phyloP scores from a whole-genome alignment of 176 grass and related monocot species.

The Thalia dealbata region DNA sequence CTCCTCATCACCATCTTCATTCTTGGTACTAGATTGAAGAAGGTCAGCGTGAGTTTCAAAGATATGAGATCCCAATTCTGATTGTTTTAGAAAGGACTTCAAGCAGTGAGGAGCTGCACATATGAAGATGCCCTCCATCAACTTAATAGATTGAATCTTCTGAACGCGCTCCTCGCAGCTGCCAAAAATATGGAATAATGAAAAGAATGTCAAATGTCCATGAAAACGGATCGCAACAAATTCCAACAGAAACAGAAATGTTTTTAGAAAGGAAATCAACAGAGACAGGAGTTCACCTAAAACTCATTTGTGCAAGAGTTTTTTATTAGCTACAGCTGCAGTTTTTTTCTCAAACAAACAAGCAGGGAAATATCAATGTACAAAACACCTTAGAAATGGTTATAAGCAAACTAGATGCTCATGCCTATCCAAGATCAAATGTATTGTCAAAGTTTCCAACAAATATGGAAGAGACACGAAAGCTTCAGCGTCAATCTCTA shows the following conservation, averaged over 20 bases:
- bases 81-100: slow-evolving; percentile 79
- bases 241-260: background rate
- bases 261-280: background rate
- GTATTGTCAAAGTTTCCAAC: background rate
- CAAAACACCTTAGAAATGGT: background rate
- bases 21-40: slow-evolving; percentile 10
- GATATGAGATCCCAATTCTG: slow-evolving; percentile 71
- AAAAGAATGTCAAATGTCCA: slow-evolving; percentile 12
- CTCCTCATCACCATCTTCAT: background rate
- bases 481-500: background rate
- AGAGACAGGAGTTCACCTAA: background rate
- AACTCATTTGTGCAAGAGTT: background rate
- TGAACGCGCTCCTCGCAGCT: slow-evolving; percentile 97
- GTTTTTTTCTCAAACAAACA: background rate
- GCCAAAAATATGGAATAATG: slow-evolving; percentile 29
- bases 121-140: slow-evolving; percentile 96
- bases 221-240: background rate
- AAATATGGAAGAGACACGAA: background rate
- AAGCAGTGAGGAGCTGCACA: slow-evolving; percentile 92
- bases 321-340: background rate
- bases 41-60: slow-evolving; percentile 28
- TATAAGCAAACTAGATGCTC: background rate
- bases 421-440: background rate
- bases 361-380: too few species aligned
- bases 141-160: slow-evolving; percentile 92